Conservation (phyloP, 2,329 filamentous ascomycete genomes). For the Claviceps sp. region DNA sequence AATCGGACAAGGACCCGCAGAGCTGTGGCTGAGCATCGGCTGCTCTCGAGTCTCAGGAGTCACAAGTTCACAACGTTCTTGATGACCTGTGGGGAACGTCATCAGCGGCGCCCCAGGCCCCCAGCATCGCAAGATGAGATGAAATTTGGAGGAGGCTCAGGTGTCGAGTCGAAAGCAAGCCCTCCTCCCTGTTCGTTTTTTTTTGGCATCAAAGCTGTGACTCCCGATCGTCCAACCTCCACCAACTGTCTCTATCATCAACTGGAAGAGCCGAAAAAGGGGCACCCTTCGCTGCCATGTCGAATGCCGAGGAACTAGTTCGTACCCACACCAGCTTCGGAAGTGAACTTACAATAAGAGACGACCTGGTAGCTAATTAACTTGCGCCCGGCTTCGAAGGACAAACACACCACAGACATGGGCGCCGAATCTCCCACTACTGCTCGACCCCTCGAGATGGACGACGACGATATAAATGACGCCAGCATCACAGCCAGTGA, state of each 20-base stretch:
- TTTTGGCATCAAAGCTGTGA: not conserved
- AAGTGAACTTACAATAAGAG: not conserved
- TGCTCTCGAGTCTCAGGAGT: too few species aligned
- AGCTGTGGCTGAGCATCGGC: not conserved
- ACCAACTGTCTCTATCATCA: not conserved
- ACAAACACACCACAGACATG: conserved; percentile 27
- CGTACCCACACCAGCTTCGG: conserved; percentile 13
- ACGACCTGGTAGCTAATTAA: conserved; percentile 11
- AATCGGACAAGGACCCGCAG: not conserved
- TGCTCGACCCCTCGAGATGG: conserved; percentile 50
- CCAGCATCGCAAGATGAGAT: conserved; percentile 1
- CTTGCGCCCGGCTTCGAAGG: conserved; percentile 18
- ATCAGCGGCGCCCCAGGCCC: conserved; percentile 16
- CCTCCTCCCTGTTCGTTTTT: not conserved
- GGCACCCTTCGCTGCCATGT: conserved; percentile 20
- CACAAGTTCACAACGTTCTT: not conserved
- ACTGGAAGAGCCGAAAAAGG: not conserved
- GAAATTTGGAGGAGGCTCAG: not conserved
- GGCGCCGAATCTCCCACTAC: conserved; percentile 54
- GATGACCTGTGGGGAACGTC: conserved; percentile 23
- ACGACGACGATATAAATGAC: conserved; percentile 58
- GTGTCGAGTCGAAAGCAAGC: not conserved
- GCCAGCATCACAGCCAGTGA: conserved; percentile 36
- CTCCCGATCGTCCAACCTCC: not conserved
- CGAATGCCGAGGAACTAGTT: conserved; percentile 30